Evolutionary conservation across 1,284 basidiomycete species (phyloP), one percentile per base, ranked within the genome.

Genomic region (Malassezia sympodialis): DNA sequence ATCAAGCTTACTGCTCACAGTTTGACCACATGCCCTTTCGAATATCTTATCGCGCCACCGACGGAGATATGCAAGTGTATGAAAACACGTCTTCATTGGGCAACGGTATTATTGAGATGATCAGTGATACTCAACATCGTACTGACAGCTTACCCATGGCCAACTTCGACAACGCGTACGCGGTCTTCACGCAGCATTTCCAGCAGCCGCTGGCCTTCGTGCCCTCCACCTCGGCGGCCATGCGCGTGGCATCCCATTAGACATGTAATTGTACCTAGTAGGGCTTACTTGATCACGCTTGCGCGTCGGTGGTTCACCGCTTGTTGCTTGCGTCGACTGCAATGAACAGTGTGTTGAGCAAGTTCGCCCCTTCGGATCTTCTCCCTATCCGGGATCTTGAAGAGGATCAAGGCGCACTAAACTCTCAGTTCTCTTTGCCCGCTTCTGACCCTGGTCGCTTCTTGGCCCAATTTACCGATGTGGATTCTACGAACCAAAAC

Each of bases 391-490:
- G 11, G 2, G 17, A 12, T 15, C 19, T 35, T 17, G 32, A 37
- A 8, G 46, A 49, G 6, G 34, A 49, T 4, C 4, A 37, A 15
- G 44, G 44, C 19, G 30, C 19, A 11, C 31, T 46, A 14, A 34
- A 34, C n/a, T 27, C 14, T 8, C 37, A 45, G 23, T 52, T 52
- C 40, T 24, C 55, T 2, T 21, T 57, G 24, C 50, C 55, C 8
- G 50, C 44, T 1, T 39, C 35, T 12, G 54, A 56, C 30, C 67
- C 71, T 6, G 65, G 63, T 8, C 60, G 61, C 12, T 74, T 74
- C 55, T 59, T 74, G n/a, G 61, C 66, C 0, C 65, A 70, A 31
- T 72, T 69, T 53, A 74, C 72, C 46, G 72, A 74, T 35, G 70
- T 72, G 14, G 72, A 74, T 54, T 73, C 70, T 24, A 70, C 73